A percentile compares a stretch with the other conserved stretches of the same genome.
These are phyloP conservation scores for Diplodia sapinea DNA, from an alignment of 2,329 filamentous ascomycete species.

Conservation along the genomic window DNA sequence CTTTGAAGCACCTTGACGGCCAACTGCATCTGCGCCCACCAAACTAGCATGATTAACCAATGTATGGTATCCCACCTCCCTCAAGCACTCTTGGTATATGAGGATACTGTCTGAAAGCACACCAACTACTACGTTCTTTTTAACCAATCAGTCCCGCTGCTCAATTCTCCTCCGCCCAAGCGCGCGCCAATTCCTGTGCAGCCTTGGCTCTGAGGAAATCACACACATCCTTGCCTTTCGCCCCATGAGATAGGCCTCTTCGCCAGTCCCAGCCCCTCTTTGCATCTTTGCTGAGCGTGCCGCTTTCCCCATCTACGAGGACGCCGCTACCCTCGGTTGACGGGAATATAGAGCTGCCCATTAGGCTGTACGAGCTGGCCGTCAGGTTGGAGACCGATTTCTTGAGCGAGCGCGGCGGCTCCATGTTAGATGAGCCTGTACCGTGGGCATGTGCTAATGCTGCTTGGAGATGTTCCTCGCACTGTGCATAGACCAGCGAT, in stretches of 20 bases:
- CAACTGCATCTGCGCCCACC: background rate
- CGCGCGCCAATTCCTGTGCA: constrained; percentile 72
- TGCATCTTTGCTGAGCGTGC: constrained; percentile 41
- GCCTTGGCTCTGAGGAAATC: constrained; percentile 73
- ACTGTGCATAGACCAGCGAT: constrained; percentile 72
- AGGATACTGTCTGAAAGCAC: background rate
- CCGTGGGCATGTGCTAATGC: constrained; percentile 71
- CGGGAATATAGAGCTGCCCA: constrained; percentile 73
- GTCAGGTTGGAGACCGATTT: constrained; percentile 61
- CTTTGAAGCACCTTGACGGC: background rate
- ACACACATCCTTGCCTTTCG: constrained; percentile 72
- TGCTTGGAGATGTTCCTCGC: constrained; percentile 78
- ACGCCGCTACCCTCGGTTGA: constrained; percentile 56
- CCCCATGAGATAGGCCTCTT: constrained; percentile 60
- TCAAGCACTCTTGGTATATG: constrained; percentile 1
- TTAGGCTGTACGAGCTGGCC: constrained; percentile 64
- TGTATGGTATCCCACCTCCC: background rate
- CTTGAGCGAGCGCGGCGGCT: constrained; percentile 55
- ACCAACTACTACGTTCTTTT: background rate
- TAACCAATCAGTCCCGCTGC: background rate
- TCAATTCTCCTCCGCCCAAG: constrained; percentile 66
- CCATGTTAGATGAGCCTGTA: constrained; percentile 33
- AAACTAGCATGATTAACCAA: constrained; percentile 1
- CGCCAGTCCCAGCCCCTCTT: constrained; percentile 77
- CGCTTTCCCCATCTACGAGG: constrained; percentile 44